phyloP scores from a whole-genome alignment of 768 basidiomycete genomes.

The Pleurotus eryngii region DNA sequence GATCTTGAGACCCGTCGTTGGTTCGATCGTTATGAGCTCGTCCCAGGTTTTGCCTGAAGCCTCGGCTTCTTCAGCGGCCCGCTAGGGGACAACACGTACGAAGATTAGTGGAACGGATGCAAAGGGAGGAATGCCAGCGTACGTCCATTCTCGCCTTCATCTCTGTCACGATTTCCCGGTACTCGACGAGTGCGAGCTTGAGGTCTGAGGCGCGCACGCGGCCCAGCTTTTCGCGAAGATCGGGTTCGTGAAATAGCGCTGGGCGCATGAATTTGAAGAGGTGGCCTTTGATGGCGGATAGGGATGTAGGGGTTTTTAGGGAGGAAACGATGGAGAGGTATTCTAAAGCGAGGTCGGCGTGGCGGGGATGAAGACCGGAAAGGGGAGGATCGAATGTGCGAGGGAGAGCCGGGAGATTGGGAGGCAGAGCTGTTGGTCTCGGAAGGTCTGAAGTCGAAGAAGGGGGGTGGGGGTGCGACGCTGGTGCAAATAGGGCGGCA shows the following conservation, averaged over 20 bases:
- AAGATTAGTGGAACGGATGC: slow-evolving; percentile 9
- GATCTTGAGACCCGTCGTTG: slow-evolving; percentile 43
- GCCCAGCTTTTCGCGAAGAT: slow-evolving; percentile 73
- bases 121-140: slow-evolving; percentile 7
- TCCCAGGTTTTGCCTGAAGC: slow-evolving; percentile 25
- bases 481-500: slow-evolving; percentile 65
- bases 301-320: slow-evolving; percentile 66
- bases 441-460: slow-evolving; percentile 6
- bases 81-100: slow-evolving; percentile 26
- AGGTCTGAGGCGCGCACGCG: slow-evolving; percentile 30
- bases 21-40: slow-evolving; percentile 39
- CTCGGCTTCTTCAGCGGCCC: slow-evolving; percentile 37
- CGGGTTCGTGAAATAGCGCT: slow-evolving; percentile 59
- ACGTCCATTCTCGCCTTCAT: slow-evolving; percentile 55
- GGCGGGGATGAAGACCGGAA: slow-evolving; percentile 41
- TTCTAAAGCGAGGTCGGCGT: slow-evolving; percentile 72
- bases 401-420: not conserved
- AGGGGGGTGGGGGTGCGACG: slow-evolving; percentile 7
- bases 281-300: slow-evolving; percentile 86
- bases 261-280: slow-evolving; percentile 91
- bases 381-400: not conserved
- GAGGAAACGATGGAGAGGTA: slow-evolving; percentile 78
- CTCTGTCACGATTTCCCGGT: slow-evolving; percentile 53
- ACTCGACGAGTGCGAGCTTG: slow-evolving; percentile 34
- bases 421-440: no score